A percentile compares a stretch with the other conserved stretches of the same genome.
phyloP scores from a whole-genome alignment of 352 stramenopile genomes.

The Globisporangium spiculum region DNA sequence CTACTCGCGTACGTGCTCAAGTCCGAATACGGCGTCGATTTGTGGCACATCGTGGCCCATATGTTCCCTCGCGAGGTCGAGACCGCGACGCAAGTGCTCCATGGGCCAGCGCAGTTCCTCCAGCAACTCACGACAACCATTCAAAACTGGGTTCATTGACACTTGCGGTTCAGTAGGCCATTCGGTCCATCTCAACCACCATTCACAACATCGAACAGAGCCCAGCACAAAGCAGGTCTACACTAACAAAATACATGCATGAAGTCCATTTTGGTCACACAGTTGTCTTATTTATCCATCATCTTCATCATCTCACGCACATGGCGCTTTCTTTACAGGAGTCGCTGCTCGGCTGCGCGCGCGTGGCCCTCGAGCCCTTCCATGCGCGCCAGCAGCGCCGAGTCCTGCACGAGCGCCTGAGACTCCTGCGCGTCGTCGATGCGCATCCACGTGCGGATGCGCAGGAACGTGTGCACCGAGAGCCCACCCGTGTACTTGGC shows the following conservation, averaged over 20 bases:
- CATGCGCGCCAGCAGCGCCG: constrained; percentile 91
- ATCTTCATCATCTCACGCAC: neutral
- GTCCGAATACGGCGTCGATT: constrained; percentile 55
- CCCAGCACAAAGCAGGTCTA: neutral
- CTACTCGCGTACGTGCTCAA: constrained; percentile 45
- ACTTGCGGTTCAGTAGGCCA: neutral
- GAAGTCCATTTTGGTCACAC: neutral
- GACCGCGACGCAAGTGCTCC: constrained; percentile 30
- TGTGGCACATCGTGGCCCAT: constrained; percentile 34
- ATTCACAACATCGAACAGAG: neutral
- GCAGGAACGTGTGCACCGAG: constrained; percentile 97
- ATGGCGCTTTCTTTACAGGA: constrained; percentile 38
- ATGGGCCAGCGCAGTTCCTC: constrained; percentile 14
- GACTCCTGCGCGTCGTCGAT: constrained; percentile 89
- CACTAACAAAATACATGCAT: neutral
- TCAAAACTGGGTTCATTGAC: neutral
- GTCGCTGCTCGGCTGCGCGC: constrained; percentile 72
- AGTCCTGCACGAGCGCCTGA: constrained; percentile 91
- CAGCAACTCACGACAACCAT: neutral
- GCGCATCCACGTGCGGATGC: constrained; percentile 98
- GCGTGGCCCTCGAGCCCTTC: constrained; percentile 83
- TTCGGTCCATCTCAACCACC: neutral
- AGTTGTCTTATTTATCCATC: neutral
- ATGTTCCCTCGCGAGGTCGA: constrained; percentile 51
- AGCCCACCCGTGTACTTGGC: constrained; percentile 97